phyloP scores from a whole-genome alignment of 2,329 filamentous ascomycete species.

The Claviceps paspali region DNA sequence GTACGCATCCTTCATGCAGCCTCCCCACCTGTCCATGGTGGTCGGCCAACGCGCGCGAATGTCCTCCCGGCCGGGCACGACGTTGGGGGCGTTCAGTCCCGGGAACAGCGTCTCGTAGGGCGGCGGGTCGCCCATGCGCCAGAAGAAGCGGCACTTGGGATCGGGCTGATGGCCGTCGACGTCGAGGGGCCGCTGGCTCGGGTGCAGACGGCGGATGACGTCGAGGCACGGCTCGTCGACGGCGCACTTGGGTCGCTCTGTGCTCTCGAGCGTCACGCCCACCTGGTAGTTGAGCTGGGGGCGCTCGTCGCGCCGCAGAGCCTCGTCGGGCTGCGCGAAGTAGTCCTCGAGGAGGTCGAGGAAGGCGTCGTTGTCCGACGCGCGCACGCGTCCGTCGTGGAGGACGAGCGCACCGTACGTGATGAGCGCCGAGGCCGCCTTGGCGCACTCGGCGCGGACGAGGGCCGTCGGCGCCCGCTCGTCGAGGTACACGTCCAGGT shows the following conservation, averaged over 20 bases:
- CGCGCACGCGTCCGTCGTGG: conserved; percentile 42
- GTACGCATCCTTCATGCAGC: conserved; percentile 44
- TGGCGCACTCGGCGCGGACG: conserved; percentile 34
- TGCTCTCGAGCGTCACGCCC: conserved; percentile 47
- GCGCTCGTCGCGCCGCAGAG: conserved; percentile 35
- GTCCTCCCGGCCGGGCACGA: conserved; percentile 32
- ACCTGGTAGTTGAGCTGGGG: conserved; percentile 45
- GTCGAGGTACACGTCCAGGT: conserved; percentile 41
- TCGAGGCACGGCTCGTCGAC: conserved; percentile 45
- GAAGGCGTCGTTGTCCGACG: conserved; percentile 38
- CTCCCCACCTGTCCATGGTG: conserved; percentile 42
- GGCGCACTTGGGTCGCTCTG: conserved; percentile 48
- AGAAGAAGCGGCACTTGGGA: conserved; percentile 49
- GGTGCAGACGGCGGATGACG: conserved; percentile 38
- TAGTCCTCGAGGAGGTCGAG: conserved; percentile 50
- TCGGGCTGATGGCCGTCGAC: conserved; percentile 40
- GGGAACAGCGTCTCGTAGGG: conserved; percentile 41
- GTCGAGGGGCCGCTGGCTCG: conserved; percentile 41
- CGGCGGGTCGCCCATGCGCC: conserved; percentile 39
- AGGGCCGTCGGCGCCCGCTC: conserved; percentile 25
- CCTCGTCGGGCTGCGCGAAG: conserved; percentile 38
- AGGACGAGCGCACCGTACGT: conserved; percentile 44
- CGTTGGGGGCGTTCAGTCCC: conserved; percentile 37
- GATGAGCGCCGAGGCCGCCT: conserved; percentile 40
- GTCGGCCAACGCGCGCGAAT: conserved; percentile 36